A percentile compares a stretch with the other conserved stretches of the same genome.
These are phyloP conservation scores for Erythrophleum ivorense DNA, from an alignment of 331 rosid genomes.

Conservation along the genomic window DNA sequence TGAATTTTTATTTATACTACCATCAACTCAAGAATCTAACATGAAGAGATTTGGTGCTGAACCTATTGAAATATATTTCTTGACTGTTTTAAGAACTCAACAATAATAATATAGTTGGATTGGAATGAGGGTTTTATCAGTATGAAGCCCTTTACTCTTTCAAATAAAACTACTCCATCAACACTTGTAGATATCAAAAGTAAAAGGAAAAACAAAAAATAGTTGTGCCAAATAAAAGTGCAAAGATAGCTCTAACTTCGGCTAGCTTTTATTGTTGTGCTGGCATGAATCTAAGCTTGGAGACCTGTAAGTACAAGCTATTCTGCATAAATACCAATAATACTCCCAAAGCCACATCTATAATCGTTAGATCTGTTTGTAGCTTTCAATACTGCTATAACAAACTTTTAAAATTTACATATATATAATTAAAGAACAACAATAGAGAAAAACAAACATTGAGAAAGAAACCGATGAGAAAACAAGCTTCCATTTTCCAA, in stretches of 20 bases:
- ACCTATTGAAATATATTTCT: too few relatives aligned
- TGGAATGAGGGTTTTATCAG: neutral
- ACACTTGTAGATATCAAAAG: neutral
- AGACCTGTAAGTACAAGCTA: slow-evolving; percentile 36
- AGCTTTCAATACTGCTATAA: slow-evolving; percentile 57
- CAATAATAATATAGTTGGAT: too few relatives aligned
- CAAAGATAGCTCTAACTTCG: slow-evolving; percentile 25
- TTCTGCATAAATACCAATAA: slow-evolving; percentile 40
- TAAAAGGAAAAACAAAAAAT: neutral
- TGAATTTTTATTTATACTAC: too few relatives aligned
- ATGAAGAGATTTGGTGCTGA: too few relatives aligned
- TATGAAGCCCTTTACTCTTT: neutral
- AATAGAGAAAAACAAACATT: slow-evolving; percentile 36
- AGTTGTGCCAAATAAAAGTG: neutral
- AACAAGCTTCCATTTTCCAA: slow-evolving; percentile 34
- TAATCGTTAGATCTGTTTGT: slow-evolving; percentile 43
- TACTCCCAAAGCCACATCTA: slow-evolving; percentile 42
- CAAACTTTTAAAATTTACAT: slow-evolving; percentile 53
- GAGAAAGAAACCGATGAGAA: slow-evolving; percentile 39
- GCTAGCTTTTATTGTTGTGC: slow-evolving; percentile 38
- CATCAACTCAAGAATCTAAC: too few relatives aligned
- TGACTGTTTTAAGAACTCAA: too few relatives aligned
- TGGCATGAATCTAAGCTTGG: slow-evolving; percentile 35
- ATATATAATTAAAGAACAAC: slow-evolving; percentile 45
- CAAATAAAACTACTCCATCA: neutral